Percentiles rank a stretch among this genome's conserved stretches.
Conservation (phyloP, 2,329 filamentous ascomycete genomes). For the Colletotrichum destructivum region DNA sequence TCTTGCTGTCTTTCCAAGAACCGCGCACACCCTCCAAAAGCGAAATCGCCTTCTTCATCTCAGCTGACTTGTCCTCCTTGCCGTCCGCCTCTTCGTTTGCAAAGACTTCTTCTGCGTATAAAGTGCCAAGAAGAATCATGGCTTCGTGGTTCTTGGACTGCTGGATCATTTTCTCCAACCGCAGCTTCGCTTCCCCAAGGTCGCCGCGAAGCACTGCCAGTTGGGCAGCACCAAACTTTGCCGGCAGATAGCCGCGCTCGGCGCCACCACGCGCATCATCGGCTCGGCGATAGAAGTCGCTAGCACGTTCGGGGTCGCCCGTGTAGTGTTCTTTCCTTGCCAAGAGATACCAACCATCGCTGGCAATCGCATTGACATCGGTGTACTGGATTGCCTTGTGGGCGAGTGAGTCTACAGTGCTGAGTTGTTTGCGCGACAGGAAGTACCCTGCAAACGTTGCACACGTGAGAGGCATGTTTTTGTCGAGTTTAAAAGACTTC, state of each 20-base stretch:
- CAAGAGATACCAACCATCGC: slow-evolving; percentile 97
- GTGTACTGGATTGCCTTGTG: slow-evolving; percentile 96
- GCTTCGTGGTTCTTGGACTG: slow-evolving; percentile 87
- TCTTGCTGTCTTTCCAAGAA: slow-evolving; percentile 95
- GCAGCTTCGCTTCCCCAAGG: slow-evolving; percentile 91
- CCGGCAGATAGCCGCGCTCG: slow-evolving; percentile 92
- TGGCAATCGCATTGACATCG: slow-evolving; percentile 95
- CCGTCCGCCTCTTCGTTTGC: slow-evolving; percentile 77
- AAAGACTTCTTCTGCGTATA: slow-evolving; percentile 97
- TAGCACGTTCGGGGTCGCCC: slow-evolving; percentile 81
- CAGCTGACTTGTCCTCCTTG: slow-evolving; percentile 89
- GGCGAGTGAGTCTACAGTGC: slow-evolving; percentile 87
- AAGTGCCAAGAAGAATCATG: slow-evolving; percentile 90
- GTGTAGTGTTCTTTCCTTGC: slow-evolving; percentile 92
- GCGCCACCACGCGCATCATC: slow-evolving; percentile 92
- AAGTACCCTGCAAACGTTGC: slow-evolving; percentile 94
- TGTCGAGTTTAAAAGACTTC: slow-evolving; percentile 93
- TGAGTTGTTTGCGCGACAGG: slow-evolving; percentile 83
- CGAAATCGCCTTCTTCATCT: slow-evolving; percentile 88
- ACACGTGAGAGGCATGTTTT: slow-evolving; percentile 90
- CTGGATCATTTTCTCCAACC: slow-evolving; percentile 94
- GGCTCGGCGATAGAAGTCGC: slow-evolving; percentile 89
- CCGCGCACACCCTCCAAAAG: slow-evolving; percentile 88
- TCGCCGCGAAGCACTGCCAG: slow-evolving; percentile 88
- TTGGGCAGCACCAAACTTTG: slow-evolving; percentile 95